phyloP scores from a whole-genome alignment of 169 alveolate species.

The Plasmodium gallinaceum region DNA sequence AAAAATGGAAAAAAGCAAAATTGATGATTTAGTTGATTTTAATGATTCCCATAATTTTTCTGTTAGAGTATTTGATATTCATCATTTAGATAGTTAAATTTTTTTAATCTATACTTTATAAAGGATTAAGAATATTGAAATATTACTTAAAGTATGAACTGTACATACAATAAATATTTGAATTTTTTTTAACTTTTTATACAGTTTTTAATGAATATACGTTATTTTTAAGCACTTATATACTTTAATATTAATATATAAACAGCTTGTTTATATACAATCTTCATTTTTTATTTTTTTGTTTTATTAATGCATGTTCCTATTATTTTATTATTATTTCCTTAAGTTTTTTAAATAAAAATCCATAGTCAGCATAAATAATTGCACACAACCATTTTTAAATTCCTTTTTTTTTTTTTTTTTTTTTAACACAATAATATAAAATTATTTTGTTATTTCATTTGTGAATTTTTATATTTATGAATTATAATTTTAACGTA shows the following conservation, averaged over 20 bases:
- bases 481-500: not conserved
- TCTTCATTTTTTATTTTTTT: too few species aligned
- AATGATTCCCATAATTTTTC: slow-evolving; percentile 4
- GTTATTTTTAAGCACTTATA: not conserved
- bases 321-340: too few species aligned
- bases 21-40: not conserved
- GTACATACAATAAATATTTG: not conserved
- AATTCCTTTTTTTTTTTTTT: not conserved
- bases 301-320: too few species aligned
- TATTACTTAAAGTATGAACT: not conserved
- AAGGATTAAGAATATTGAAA: not conserved
- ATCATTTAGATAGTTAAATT: slow-evolving; percentile 27
- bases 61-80: slow-evolving; percentile 30
- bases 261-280: too few species aligned
- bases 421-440: too few species aligned
- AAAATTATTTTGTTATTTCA: not conserved
- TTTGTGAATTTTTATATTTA: not conserved
- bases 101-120: not conserved
- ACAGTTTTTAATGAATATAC: not conserved
- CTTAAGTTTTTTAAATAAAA: too few species aligned
- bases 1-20: not conserved
- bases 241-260: too few species aligned
- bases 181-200: not conserved
- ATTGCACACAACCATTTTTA: not conserved
- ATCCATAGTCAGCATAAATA: not conserved